Percentiles rank a stretch among this genome's conserved stretches.
Conservation (phyloP, 257 asterid species). For the Solanum infundibuliforme region DNA sequence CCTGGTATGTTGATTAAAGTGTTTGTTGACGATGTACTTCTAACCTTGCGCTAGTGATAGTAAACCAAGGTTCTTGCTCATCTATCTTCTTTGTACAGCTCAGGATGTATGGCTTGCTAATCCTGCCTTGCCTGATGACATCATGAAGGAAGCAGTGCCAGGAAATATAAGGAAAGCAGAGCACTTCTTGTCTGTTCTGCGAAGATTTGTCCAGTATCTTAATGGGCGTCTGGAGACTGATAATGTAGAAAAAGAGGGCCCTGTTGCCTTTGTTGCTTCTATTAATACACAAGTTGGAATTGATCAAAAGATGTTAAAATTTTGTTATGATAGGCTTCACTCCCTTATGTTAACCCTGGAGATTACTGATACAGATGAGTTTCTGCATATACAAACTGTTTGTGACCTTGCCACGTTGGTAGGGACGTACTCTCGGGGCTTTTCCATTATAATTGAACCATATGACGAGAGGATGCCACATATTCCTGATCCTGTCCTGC, state of each 20-base stretch:
- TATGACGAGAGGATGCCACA: slow-evolving; percentile 97
- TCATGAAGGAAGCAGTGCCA: slow-evolving; percentile 92
- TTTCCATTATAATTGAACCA: slow-evolving; percentile 92
- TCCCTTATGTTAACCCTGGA: slow-evolving; percentile 91
- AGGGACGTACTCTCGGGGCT: slow-evolving; percentile 88
- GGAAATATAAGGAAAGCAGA: slow-evolving; percentile 97
- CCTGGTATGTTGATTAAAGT: slow-evolving; percentile 44
- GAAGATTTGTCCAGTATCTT: slow-evolving; percentile 81
- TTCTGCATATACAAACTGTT: slow-evolving; percentile 79
- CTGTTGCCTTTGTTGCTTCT: slow-evolving; percentile 87
- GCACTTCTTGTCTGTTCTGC: slow-evolving; percentile 83
- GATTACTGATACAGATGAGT: slow-evolving; percentile 91
- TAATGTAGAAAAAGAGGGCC: slow-evolving; percentile 94
- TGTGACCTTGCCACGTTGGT: slow-evolving; percentile 96
- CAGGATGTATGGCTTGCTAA: slow-evolving; percentile 77
- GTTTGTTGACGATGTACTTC: background rate
- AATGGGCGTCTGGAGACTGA: slow-evolving; percentile 70
- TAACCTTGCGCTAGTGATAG: background rate
- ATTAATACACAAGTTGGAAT: slow-evolving; percentile 83
- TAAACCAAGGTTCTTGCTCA: background rate
- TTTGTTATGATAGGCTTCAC: slow-evolving; percentile 93
- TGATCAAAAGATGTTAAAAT: slow-evolving; percentile 82
- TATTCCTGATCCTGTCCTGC: slow-evolving; percentile 95
- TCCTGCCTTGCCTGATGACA: slow-evolving; percentile 88
- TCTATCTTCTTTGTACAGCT: slow-evolving; percentile 29